phyloP scores from a whole-genome alignment of 768 basidiomycete species.

The Agaricus subrufescens region DNA sequence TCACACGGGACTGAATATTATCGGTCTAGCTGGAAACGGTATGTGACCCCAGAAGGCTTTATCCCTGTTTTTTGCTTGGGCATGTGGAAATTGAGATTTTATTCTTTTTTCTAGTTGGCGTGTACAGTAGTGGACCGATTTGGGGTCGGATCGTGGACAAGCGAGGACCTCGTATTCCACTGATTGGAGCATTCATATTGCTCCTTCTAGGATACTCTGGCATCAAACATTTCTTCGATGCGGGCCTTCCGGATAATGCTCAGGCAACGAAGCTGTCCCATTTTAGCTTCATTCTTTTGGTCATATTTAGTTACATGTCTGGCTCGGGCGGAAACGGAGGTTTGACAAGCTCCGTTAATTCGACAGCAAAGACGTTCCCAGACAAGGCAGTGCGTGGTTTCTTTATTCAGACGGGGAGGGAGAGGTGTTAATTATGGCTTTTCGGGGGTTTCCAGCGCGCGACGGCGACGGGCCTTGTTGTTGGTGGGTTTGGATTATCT shows the following conservation, averaged over 20 bases:
- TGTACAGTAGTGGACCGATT: slow-evolving; percentile 70
- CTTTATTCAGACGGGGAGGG: neutral
- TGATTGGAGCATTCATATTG: slow-evolving; percentile 52
- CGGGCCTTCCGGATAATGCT: slow-evolving; percentile 34
- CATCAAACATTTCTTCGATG: slow-evolving; percentile 63
- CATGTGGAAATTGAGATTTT: neutral
- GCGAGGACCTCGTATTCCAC: slow-evolving; percentile 65
- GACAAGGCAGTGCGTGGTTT: slow-evolving; percentile 51
- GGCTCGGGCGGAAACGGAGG: slow-evolving; percentile 78
- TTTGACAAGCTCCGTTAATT: slow-evolving; percentile 64
- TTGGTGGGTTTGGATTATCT: slow-evolving; percentile 87
- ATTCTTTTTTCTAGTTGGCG: slow-evolving; percentile 49
- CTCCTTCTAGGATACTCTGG: slow-evolving; percentile 73
- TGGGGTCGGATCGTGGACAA: slow-evolving; percentile 78
- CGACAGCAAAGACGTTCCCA: slow-evolving; percentile 80
- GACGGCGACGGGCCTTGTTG: slow-evolving; percentile 68
- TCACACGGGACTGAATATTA: slow-evolving; percentile 78
- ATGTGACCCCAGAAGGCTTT: slow-evolving; percentile 15
- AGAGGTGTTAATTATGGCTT: neutral
- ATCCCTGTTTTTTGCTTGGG: neutral
- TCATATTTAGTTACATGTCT: slow-evolving; percentile 63
- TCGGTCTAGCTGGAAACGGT: slow-evolving; percentile 81
- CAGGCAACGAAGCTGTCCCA: slow-evolving; percentile 27
- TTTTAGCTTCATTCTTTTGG: slow-evolving; percentile 44
- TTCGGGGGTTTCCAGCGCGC: slow-evolving; percentile 49